Evolutionary conservation across 1,284 basidiomycete species (phyloP), one percentile per base, ranked within the genome.

Genomic region (Volvariella volvacea): DNA sequence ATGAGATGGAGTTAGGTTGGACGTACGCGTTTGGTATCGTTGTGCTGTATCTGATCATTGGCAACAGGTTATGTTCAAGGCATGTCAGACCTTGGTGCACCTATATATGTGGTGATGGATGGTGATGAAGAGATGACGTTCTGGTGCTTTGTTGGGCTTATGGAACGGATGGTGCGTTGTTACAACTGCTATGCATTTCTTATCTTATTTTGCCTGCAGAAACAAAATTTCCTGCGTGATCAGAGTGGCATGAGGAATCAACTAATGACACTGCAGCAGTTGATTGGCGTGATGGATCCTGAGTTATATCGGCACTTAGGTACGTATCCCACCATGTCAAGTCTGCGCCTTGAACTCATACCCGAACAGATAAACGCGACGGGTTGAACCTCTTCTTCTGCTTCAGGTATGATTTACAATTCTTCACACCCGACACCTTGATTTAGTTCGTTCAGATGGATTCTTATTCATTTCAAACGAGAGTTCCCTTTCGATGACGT

Each of bases 201-300:
- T 36, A 41, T 48, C 31, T 21, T 42, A 41, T 19, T 50, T 36
- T 33, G 39, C 46, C 28, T 45, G 22, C 57, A 94, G 90, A 91
- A 92, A 66, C 78, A 84, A 57, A 97, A 98, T 62, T 99, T 98
- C 63, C 72, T 91, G 33, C 79, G 91, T n/a, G 94, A 98, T 59
- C 95, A 99, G 62, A 91, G 86, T 49, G 95, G 96, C 2, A 99
- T 99, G 95, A 94, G 92, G 70, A 83, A 84, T 47, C 92, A 98
- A 58, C 67, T 99, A 16, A 78, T 84, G 34, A 88, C 88, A 4
- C 67, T 99, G 36, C 95, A 98, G 58, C 85, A 94, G 54, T 68
- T 99, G 19, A 89, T 99, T 34, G 76, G 78, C 15, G 76, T 94
- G 25, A 94, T 98, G 88, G 95, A 98, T 59, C 92, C 93, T 1